A percentile compares a stretch with the other conserved stretches of the same genome.
phyloP scores from a whole-genome alignment of 2,329 filamentous ascomycete species.

The Cryphonectria naterciae region DNA sequence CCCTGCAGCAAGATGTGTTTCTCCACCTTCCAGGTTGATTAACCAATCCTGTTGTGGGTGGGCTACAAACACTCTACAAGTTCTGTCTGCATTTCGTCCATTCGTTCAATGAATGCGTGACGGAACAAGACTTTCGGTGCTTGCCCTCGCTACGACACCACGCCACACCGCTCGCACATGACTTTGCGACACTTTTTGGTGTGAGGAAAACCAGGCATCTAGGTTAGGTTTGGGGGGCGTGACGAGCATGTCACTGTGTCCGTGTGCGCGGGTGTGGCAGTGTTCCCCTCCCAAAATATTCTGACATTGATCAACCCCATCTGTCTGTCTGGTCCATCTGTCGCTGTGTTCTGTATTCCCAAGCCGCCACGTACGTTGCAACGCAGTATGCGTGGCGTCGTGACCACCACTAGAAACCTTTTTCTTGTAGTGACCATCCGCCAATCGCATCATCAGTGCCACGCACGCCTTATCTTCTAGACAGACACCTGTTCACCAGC shows the following conservation, averaged over 20 bases:
- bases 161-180: conserved; percentile 6
- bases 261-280: not conserved
- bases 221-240: not conserved
- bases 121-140: not conserved
- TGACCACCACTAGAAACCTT: not conserved
- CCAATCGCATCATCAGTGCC: not conserved
- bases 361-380: not conserved
- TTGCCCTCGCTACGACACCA: conserved; percentile 2
- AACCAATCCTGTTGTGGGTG: not conserved
- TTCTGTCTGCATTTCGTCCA: not conserved
- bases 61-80: not conserved
- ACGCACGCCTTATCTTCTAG: not conserved
- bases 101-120: not conserved
- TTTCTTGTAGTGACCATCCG: not conserved
- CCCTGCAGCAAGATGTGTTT: not conserved
- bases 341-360: not conserved
- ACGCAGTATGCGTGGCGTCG: not conserved
- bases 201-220: not conserved
- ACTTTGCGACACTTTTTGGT: conserved; percentile 10
- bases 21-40: not conserved
- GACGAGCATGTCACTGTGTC: conserved; percentile 2
- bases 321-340: not conserved
- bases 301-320: not conserved
- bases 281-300: not conserved
- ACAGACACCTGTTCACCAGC: not conserved